Percentiles rank a stretch among this genome's conserved stretches.
phyloP scores from a whole-genome alignment of 495 filamentous ascomycete genomes.

The Xylona heveae region DNA sequence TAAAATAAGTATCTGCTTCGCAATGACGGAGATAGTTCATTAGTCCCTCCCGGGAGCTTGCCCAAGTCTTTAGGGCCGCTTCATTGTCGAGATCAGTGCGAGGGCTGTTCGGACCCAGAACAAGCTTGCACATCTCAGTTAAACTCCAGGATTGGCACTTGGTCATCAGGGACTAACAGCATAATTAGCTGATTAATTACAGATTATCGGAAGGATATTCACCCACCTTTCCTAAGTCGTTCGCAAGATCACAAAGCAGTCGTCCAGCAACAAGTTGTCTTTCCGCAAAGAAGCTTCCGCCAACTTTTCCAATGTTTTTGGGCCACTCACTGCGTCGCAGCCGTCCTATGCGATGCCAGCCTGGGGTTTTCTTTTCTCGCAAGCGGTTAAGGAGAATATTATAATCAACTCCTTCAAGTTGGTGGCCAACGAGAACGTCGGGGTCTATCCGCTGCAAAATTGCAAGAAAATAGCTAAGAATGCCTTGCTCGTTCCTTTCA shows the following conservation, averaged over 20 bases:
- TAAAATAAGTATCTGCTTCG: slow-evolving; percentile 88
- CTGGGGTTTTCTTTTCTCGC: slow-evolving; percentile 71
- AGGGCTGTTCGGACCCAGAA: slow-evolving; percentile 44
- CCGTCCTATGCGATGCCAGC: slow-evolving; percentile 82
- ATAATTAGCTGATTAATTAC: not conserved
- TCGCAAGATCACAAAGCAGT: slow-evolving; percentile 81
- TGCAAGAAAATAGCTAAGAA: slow-evolving; percentile 73
- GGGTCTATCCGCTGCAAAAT: slow-evolving; percentile 74
- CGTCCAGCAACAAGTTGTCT: slow-evolving; percentile 76
- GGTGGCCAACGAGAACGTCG: slow-evolving; percentile 87
- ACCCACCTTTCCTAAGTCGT: slow-evolving; percentile 74
- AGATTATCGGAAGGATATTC: not conserved
- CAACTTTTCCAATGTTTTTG: slow-evolving; percentile 61
- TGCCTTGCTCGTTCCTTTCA: slow-evolving; percentile 58
- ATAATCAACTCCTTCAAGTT: slow-evolving; percentile 90
- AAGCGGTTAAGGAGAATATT: slow-evolving; percentile 74
- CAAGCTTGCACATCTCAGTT: slow-evolving; percentile 88
- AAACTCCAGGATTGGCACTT: slow-evolving; percentile 97
- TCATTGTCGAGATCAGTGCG: slow-evolving; percentile 78
- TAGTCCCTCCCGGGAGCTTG: slow-evolving; percentile 57
- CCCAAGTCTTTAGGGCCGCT: slow-evolving; percentile 71
- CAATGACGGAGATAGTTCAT: slow-evolving; percentile 86
- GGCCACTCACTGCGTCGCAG: slow-evolving; percentile 76
- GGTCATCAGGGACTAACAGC: slow-evolving; percentile 61
- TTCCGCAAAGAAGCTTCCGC: slow-evolving; percentile 79